A percentile compares a stretch with the other conserved stretches of the same genome.
These are phyloP conservation scores for Hypoxylon sp. DNA, from an alignment of 2,329 filamentous ascomycete species.

Conservation along the genomic window DNA sequence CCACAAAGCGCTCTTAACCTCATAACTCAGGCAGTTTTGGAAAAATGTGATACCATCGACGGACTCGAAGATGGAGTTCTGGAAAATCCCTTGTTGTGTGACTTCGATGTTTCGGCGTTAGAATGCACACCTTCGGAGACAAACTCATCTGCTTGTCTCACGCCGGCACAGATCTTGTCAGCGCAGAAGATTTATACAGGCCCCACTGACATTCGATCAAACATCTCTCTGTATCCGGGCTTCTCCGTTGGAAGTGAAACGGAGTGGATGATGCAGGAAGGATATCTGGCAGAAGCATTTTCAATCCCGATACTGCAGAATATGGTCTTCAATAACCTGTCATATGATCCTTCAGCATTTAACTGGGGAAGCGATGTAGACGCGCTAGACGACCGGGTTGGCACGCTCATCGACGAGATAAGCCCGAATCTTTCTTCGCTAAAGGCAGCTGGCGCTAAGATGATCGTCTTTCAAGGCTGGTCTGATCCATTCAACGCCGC, in stretches of 20 bases:
- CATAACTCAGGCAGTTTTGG: slow-evolving; percentile 54
- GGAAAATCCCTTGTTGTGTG: slow-evolving; percentile 57
- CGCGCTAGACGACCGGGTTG: slow-evolving; percentile 53
- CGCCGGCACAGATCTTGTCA: slow-evolving; percentile 52
- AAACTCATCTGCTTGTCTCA: slow-evolving; percentile 52
- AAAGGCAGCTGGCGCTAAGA: slow-evolving; percentile 54
- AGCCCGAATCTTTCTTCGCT: slow-evolving; percentile 48
- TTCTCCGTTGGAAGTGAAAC: slow-evolving; percentile 59
- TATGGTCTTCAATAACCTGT: slow-evolving; percentile 57
- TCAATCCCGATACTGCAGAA: slow-evolving; percentile 60
- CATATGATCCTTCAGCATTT: slow-evolving; percentile 56
- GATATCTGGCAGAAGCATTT: slow-evolving; percentile 54
- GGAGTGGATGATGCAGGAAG: slow-evolving; percentile 57
- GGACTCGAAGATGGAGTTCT: slow-evolving; percentile 58
- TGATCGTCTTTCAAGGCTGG: slow-evolving; percentile 59
- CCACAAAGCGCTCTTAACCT: slow-evolving; percentile 53
- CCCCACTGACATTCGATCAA: slow-evolving; percentile 33
- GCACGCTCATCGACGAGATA: slow-evolving; percentile 58
- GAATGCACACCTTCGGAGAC: slow-evolving; percentile 47
- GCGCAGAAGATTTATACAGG: slow-evolving; percentile 54
- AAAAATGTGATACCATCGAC: slow-evolving; percentile 58
- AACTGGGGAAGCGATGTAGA: slow-evolving; percentile 57
- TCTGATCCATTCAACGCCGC: slow-evolving; percentile 57
- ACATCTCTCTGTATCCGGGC: slow-evolving; percentile 57
- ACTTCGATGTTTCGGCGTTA: slow-evolving; percentile 55